These are phyloP conservation scores for Mycena crocata DNA, from an alignment of 768 basidiomycete genomes.

Conservation along the genomic window DNA sequence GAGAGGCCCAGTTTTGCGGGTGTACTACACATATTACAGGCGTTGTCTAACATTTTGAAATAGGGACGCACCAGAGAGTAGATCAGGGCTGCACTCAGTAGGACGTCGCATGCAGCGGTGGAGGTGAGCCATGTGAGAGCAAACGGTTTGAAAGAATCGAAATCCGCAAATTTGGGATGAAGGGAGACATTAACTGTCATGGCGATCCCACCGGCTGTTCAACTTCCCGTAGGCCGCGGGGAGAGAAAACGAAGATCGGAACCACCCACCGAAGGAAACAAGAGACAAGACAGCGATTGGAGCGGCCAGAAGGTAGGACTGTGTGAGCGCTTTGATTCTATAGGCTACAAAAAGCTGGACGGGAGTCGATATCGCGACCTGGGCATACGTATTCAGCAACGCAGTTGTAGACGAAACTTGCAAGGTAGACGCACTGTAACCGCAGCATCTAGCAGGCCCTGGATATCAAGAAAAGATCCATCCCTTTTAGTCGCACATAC, in stretches of 20 bases:
- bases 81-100: slow-evolving; percentile 25
- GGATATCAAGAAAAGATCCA: background rate
- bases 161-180: slow-evolving; percentile 5
- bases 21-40: slow-evolving; percentile 1
- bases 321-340: slow-evolving; percentile 15
- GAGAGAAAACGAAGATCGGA: background rate
- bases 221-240: background rate
- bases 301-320: background rate
- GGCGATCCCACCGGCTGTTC: slow-evolving; percentile 20
- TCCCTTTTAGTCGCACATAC: background rate
- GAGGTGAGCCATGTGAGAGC: slow-evolving; percentile 27
- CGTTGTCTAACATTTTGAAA: background rate
- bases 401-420: background rate
- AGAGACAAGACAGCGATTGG: slow-evolving; percentile 2
- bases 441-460: slow-evolving; percentile 6
- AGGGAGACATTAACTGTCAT: slow-evolving; percentile 17
- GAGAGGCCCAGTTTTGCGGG: slow-evolving; percentile 26
- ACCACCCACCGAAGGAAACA: slow-evolving; percentile 14
- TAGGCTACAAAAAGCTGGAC: slow-evolving; percentile 34
- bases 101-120: slow-evolving; percentile 25
- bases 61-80: slow-evolving; percentile 26
- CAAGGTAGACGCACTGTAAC: slow-evolving; percentile 6
- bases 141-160: slow-evolving; percentile 11
- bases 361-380: slow-evolving; percentile 35
- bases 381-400: background rate